These are phyloP conservation scores for Syzygium grande DNA, from an alignment of 345 rosid species.

Conservation along the genomic window DNA sequence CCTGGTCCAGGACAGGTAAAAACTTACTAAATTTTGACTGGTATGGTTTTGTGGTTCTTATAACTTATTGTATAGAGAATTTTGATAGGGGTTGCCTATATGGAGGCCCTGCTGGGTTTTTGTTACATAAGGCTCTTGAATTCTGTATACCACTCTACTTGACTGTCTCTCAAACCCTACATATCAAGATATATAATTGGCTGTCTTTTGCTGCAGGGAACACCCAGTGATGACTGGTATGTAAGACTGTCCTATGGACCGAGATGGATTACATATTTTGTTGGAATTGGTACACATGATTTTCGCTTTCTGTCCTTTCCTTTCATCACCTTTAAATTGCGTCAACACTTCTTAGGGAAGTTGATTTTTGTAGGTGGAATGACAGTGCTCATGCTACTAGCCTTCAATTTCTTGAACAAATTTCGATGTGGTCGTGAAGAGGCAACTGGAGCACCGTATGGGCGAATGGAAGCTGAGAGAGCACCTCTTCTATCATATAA, in stretches of 20 bases:
- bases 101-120: not conserved
- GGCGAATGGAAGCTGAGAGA: slow-evolving; percentile 30
- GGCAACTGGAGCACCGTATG: slow-evolving; percentile 17
- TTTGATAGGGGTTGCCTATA: not conserved
- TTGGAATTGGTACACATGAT: slow-evolving; percentile 61
- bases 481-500: slow-evolving; percentile 73
- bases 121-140: not conserved
- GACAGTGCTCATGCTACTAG: slow-evolving; percentile 55
- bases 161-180: not conserved
- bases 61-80: not conserved
- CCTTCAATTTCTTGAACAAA: slow-evolving; percentile 56
- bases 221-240: slow-evolving; percentile 42
- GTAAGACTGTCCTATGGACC: slow-evolving; percentile 80
- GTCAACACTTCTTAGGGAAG: not conserved
- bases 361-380: slow-evolving; percentile 36
- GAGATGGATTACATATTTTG: slow-evolving; percentile 81
- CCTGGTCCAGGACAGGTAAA: slow-evolving; percentile 55
- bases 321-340: not conserved
- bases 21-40: not conserved
- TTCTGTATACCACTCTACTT: not conserved
- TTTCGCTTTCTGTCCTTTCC: not conserved
- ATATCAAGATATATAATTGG: not conserved
- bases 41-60: not conserved
- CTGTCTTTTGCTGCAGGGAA: slow-evolving; percentile 26
- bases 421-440: slow-evolving; percentile 30